Evolutionary conservation across 352 stramenopile genomes (phyloP).

Genomic region (Phytophthora citricola): DNA sequence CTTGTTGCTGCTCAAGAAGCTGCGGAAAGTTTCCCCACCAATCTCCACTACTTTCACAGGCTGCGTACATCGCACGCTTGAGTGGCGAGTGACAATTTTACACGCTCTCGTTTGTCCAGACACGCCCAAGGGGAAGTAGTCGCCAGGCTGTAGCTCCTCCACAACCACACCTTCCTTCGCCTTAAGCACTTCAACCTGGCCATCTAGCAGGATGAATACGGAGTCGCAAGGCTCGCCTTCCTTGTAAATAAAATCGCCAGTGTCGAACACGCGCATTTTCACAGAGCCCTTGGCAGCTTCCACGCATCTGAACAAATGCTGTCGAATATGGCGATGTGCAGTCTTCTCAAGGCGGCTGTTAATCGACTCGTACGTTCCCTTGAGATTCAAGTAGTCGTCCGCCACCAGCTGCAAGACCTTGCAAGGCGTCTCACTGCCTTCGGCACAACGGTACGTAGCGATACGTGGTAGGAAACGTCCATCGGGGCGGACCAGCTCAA

Average conservation of each 20-base stretch:
- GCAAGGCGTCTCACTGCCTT: conserved; percentile 47
- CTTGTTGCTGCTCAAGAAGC: conserved; percentile 85
- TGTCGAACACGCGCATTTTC: conserved; percentile 62
- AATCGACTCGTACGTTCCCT: conserved; percentile 76
- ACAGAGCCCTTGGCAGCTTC: conserved; percentile 76
- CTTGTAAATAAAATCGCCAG: conserved; percentile 80
- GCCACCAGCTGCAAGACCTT: conserved; percentile 84
- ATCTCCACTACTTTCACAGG: conserved; percentile 82
- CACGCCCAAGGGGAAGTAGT: conserved; percentile 86
- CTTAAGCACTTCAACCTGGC: conserved; percentile 76
- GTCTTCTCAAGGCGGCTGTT: conserved; percentile 71
- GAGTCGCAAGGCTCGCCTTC: conserved; percentile 80
- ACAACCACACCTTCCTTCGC: conserved; percentile 72
- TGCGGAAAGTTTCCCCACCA: conserved; percentile 81
- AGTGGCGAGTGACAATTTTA: conserved; percentile 76
- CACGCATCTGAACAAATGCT: conserved; percentile 82
- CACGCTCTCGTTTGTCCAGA: conserved; percentile 68
- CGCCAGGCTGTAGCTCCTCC: conserved; percentile 70
- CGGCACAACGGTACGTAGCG: conserved; percentile 70
- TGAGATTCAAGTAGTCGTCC: conserved; percentile 82
- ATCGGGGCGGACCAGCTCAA: conserved; percentile 78
- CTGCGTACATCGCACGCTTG: conserved; percentile 73
- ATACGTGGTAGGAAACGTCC: conserved; percentile 73
- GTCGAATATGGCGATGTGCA: conserved; percentile 63
- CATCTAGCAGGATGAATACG: conserved; percentile 82